Evolutionary conservation across 108 stramenopile genomes (phyloP).

Genomic region (Cylindrotheca fusiformis): DNA sequence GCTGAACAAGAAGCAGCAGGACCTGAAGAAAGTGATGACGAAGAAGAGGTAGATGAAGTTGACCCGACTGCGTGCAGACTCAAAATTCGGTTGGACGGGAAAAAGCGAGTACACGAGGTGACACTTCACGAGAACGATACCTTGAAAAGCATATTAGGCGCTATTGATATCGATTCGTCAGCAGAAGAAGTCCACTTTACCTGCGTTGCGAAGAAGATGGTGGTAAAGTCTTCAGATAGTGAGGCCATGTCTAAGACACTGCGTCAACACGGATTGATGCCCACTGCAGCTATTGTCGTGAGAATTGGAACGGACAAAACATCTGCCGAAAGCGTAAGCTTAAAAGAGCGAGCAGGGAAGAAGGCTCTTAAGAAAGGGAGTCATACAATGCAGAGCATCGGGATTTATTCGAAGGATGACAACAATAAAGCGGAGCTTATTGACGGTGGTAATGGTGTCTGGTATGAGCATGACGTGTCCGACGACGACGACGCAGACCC

Average conservation of each 20-base stretch:
- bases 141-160: constrained; percentile 39
- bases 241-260: constrained; percentile 57
- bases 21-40: constrained; percentile 33
- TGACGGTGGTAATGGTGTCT: constrained; percentile 82
- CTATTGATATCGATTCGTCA: constrained; percentile 35
- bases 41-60: constrained; percentile 48
- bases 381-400: constrained; percentile 88
- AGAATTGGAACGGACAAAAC: constrained; percentile 37
- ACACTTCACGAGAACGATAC: constrained; percentile 54
- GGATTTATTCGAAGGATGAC: constrained; percentile 84
- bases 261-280: constrained; percentile 49
- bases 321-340: constrained; percentile 19
- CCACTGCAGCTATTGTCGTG: constrained; percentile 64
- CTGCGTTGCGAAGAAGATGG: constrained; percentile 71
- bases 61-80: constrained; percentile 50
- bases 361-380: constrained; percentile 68
- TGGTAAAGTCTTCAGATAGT: constrained; percentile 64
- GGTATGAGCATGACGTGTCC: constrained; percentile 83
- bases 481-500: constrained; percentile 69
- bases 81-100: constrained; percentile 67
- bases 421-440: constrained; percentile 77
- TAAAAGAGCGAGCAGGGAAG: constrained; percentile 62
- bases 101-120: constrained; percentile 71
- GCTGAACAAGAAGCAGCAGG: constrained; percentile 35
- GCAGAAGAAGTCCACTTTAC: constrained; percentile 66